Evolutionary conservation across 139 green algal genomes (phyloP).

Genomic region (Spirogloea muscicola): DNA sequence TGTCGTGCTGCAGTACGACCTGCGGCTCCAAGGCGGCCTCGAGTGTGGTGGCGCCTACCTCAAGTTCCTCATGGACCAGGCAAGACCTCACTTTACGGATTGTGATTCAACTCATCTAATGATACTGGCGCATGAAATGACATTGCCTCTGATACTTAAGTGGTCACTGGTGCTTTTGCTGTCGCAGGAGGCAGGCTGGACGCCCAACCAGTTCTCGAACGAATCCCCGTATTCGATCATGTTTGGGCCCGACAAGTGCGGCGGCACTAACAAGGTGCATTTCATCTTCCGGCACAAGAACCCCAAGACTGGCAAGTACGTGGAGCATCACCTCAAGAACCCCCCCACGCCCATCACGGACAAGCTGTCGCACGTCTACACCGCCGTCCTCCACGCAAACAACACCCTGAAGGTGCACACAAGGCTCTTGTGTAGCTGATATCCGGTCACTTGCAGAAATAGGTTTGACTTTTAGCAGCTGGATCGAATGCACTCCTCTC

Average conservation of each 20-base stretch:
- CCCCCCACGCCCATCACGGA: conserved; percentile 60
- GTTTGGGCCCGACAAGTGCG: conserved; percentile 99
- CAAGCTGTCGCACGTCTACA: conserved; percentile 53
- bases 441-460: too few species aligned
- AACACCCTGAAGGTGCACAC: conserved; percentile 54
- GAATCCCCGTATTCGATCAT: conserved; percentile 96
- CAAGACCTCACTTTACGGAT: conserved; percentile 3
- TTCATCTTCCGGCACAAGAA: conserved; percentile 81
- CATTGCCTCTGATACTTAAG: background rate
- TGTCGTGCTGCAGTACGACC: conserved; percentile 76
- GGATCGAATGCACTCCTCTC: too few species aligned
- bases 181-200: conserved; percentile 54
- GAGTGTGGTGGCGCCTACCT: conserved; percentile 85
- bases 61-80: conserved; percentile 73
- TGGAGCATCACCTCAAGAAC: conserved; percentile 84
- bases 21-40: conserved; percentile 62
- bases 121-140: too few species aligned
- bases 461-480: too few species aligned
- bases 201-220: conserved; percentile 57
- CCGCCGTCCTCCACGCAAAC: conserved; percentile 51
- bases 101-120: too few species aligned
- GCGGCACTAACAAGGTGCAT: conserved; percentile 77
- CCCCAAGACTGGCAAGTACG: conserved; percentile 78
- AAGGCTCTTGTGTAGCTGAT: too few species aligned
- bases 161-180: conserved; percentile 11